These are phyloP conservation scores for Pseudozyma hubeiensis DNA, from an alignment of 1,284 basidiomycete species.

Conservation along the genomic window DNA sequence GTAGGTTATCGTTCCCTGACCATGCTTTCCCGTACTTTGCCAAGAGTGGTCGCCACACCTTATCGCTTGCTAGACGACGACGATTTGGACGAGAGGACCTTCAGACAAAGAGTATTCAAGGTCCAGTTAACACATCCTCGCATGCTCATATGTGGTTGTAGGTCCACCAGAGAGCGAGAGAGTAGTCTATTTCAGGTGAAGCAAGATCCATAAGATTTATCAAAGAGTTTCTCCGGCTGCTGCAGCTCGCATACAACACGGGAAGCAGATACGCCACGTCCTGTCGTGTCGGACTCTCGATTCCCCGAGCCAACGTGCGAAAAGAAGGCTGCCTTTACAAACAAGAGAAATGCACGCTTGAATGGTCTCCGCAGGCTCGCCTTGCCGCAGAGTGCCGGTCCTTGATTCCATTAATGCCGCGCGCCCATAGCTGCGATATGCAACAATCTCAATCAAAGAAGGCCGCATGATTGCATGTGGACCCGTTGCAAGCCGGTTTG, in stretches of 20 bases:
- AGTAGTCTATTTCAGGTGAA: slow-evolving; percentile 1
- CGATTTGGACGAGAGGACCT: neutral
- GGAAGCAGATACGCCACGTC: slow-evolving; percentile 11
- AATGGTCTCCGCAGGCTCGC: neutral
- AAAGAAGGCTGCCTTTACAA: too few species aligned
- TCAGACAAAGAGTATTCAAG: too few species aligned
- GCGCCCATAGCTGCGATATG: too few species aligned
- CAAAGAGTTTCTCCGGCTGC: slow-evolving; percentile 33
- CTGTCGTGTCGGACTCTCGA: too few species aligned
- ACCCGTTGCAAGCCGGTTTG: slow-evolving; percentile 21
- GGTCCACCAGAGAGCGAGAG: neutral
- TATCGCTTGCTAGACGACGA: neutral
- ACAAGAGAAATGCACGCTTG: too few species aligned
- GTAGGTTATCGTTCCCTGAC: neutral
- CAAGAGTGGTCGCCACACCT: slow-evolving; percentile 5
- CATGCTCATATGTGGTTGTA: too few species aligned
- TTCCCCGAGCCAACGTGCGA: too few species aligned
- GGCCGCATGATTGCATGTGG: slow-evolving; percentile 41
- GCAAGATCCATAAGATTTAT: neutral
- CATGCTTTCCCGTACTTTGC: neutral
- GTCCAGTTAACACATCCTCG: too few species aligned
- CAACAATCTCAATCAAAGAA: slow-evolving; percentile 14
- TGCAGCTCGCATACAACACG: slow-evolving; percentile 31
- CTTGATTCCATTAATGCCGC: too few species aligned
- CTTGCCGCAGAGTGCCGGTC: too few species aligned